These are phyloP conservation scores for Phragmites australis DNA, from an alignment of 176 grass and related monocot species.

Conservation along the genomic window DNA sequence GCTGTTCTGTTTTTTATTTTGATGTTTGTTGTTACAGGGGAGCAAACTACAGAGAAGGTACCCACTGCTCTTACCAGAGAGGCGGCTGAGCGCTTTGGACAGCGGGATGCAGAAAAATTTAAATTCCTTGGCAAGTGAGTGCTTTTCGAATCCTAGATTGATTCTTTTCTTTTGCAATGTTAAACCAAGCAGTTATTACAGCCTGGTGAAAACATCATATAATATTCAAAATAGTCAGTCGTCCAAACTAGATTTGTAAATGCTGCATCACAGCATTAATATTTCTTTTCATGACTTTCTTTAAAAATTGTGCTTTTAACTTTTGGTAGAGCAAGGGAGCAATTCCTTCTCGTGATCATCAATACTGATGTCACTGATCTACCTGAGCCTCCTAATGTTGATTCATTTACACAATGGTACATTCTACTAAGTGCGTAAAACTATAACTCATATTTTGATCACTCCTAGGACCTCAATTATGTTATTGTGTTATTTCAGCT, in stretches of 20 bases:
- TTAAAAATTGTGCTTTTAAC: neutral
- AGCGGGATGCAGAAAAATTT: conserved; percentile 76
- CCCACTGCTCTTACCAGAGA: conserved; percentile 57
- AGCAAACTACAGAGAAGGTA: conserved; percentile 30
- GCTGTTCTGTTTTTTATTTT: conserved; percentile 21
- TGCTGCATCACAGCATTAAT: neutral
- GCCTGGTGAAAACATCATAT: neutral
- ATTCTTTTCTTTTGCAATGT: neutral
- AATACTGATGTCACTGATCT: neutral
- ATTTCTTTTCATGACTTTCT: neutral
- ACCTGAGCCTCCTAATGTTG: neutral
- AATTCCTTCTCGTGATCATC: neutral
- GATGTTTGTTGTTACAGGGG: conserved; percentile 49
- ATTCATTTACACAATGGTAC: neutral
- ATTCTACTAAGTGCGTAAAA: neutral
- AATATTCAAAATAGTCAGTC: neutral
- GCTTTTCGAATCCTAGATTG: neutral
- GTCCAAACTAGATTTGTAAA: neutral
- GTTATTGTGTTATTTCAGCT: neutral
- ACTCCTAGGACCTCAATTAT: neutral
- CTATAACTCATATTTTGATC: neutral
- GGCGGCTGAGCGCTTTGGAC: conserved; percentile 69
- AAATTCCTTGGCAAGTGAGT: conserved; percentile 83
- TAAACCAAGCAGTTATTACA: conserved; percentile 5
- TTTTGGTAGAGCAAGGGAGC: neutral